Conservation (phyloP, 257 asterid species). For the Dorcoceras hygrometricum region DNA sequence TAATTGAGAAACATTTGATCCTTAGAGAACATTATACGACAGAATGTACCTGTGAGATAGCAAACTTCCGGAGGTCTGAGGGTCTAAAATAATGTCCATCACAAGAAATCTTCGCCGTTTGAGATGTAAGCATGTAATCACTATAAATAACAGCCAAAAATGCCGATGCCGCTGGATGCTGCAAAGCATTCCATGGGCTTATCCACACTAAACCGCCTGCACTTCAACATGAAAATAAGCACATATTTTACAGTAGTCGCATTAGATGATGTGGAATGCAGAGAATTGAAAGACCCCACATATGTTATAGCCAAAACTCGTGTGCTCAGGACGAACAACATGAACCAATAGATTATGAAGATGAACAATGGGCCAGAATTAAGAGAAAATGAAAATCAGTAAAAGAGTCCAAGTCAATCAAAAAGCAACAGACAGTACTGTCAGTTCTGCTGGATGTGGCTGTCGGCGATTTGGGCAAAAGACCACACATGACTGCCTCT, state of each 20-base stretch:
- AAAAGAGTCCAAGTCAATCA: constrained; percentile 7
- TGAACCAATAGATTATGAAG: too few species aligned
- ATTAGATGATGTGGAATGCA: neutral
- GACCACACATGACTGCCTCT: constrained; percentile 88
- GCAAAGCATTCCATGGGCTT: constrained; percentile 81
- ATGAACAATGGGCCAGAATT: neutral
- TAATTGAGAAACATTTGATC: neutral
- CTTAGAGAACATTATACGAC: neutral
- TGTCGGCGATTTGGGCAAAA: constrained; percentile 75
- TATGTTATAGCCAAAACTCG: too few species aligned
- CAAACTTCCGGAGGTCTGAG: constrained; percentile 61
- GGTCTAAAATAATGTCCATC: constrained; percentile 48
- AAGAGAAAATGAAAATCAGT: neutral
- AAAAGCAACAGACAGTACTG: constrained; percentile 34
- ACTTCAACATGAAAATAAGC: constrained; percentile 25
- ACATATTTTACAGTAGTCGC: neutral
- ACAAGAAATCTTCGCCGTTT: constrained; percentile 52
- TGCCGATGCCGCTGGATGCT: constrained; percentile 83
- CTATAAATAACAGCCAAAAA: constrained; percentile 74
- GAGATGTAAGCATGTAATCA: constrained; percentile 77
- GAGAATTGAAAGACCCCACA: neutral
- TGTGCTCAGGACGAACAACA: too few species aligned
- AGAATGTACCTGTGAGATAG: constrained; percentile 58
- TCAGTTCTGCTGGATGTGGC: constrained; percentile 79
- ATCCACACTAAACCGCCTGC: constrained; percentile 89